These are phyloP conservation scores for Coemansia sp. DNA, from an alignment of 371 early-diverging fungal genomes.

Conservation along the genomic window DNA sequence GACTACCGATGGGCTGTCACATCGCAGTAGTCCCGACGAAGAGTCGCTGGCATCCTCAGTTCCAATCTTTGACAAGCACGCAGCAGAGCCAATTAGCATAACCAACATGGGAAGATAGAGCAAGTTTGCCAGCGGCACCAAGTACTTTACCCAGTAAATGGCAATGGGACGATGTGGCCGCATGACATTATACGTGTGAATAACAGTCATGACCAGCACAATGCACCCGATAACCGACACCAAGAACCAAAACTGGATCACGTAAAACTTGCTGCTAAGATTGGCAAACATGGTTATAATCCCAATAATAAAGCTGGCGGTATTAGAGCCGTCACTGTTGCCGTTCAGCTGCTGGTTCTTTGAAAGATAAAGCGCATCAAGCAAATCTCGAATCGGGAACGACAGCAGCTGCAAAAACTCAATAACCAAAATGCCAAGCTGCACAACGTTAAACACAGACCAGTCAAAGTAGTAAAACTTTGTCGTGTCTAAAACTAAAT, in stretches of 20 bases:
- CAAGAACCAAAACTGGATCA: conserved; percentile 54
- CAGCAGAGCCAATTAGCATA: conserved; percentile 52
- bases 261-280: conserved; percentile 46
- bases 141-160: conserved; percentile 53
- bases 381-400: conserved; percentile 54
- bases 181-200: conserved; percentile 46
- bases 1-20: conserved; percentile 54
- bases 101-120: conserved; percentile 53
- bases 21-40: conserved; percentile 55
- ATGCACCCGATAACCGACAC: conserved; percentile 41
- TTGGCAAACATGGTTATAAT: conserved; percentile 52
- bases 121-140: conserved; percentile 53
- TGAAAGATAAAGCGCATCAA: conserved; percentile 36
- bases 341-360: conserved; percentile 4
- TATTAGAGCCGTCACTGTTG: conserved; percentile 12
- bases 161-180: conserved; percentile 38
- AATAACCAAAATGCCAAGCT: conserved; percentile 48
- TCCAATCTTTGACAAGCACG: conserved; percentile 52
- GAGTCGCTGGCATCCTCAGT: conserved; percentile 47
- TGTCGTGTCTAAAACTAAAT: conserved; percentile 50
- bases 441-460: conserved; percentile 50
- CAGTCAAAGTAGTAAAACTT: conserved; percentile 45
- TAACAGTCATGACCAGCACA: conserved; percentile 18
- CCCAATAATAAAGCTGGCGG: conserved; percentile 45
- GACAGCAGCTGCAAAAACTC: conserved; percentile 55